Conservation (phyloP, 108 stramenopile species). For the Skeletonema grethae region DNA sequence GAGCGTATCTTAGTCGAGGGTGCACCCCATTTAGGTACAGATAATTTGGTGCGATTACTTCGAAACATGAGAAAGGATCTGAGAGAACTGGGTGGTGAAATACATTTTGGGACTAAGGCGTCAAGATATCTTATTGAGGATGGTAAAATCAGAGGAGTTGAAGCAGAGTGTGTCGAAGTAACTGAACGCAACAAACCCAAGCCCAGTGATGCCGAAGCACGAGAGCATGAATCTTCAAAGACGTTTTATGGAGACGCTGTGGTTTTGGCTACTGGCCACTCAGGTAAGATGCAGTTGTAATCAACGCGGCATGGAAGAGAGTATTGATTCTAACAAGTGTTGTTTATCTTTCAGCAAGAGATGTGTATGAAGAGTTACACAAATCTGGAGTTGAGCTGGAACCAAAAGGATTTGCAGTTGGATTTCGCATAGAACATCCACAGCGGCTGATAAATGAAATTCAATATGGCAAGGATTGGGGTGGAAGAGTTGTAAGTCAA, state of each 20-base stretch:
- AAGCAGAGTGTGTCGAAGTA: conserved; percentile 25
- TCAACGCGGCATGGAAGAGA: not conserved
- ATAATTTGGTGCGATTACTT: conserved; percentile 87
- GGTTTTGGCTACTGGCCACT: conserved; percentile 92
- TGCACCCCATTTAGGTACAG: conserved; percentile 93
- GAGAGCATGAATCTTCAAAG: conserved; percentile 4
- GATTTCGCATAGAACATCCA: conserved; percentile 95
- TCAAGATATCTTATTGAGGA: conserved; percentile 59
- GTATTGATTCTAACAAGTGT: not conserved
- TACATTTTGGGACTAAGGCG: conserved; percentile 84
- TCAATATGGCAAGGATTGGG: conserved; percentile 88
- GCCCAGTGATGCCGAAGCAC: not conserved
- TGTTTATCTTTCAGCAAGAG: conserved; percentile 59
- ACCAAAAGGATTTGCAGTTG: conserved; percentile 95
- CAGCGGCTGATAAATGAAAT: conserved; percentile 86
- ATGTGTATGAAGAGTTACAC: conserved; percentile 87
- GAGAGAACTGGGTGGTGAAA: conserved; percentile 66
- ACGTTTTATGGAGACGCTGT: conserved; percentile 68
- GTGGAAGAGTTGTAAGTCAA: conserved; percentile 52
- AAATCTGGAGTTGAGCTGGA: conserved; percentile 70
- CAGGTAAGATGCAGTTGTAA: not conserved
- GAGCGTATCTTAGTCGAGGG: conserved; percentile 86
- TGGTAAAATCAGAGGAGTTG: conserved; percentile 52
- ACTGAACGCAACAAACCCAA: conserved; percentile 22
- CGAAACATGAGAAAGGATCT: conserved; percentile 78